phyloP scores from a whole-genome alignment of 129 eudicot genomes.

The Apium graveolens region DNA sequence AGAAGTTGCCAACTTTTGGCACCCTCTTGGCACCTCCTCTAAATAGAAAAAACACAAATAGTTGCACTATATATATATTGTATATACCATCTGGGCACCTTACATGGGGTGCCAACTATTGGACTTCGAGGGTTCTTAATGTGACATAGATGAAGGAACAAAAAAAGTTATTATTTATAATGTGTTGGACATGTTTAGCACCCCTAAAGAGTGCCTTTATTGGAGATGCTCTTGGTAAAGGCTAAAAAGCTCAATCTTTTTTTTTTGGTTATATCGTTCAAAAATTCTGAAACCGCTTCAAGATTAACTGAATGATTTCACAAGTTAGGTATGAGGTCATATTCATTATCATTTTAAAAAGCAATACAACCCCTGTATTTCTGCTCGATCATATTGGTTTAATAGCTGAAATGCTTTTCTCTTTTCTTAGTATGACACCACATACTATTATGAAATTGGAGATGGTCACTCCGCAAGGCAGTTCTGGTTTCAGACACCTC shows the following conservation, averaged over 20 bases:
- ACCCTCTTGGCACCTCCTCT: too few species aligned
- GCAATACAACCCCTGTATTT: not conserved
- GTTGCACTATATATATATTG: too few species aligned
- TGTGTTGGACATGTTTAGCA: too few species aligned
- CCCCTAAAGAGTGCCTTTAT: too few species aligned
- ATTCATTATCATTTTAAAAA: not conserved
- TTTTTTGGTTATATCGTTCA: not conserved
- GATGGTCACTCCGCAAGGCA: conserved; percentile 59
- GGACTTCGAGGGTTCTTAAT: too few species aligned
- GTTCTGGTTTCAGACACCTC: conserved; percentile 93
- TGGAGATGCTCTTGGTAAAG: too few species aligned
- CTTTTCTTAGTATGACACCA: conserved; percentile 55
- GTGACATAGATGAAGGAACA: too few species aligned
- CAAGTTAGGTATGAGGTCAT: not conserved
- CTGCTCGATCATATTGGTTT: not conserved
- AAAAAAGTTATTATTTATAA: too few species aligned
- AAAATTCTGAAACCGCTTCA: not conserved
- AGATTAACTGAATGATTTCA: not conserved
- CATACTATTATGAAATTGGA: conserved; percentile 82
- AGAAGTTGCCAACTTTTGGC: too few species aligned
- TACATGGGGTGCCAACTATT: too few species aligned
- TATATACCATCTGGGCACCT: too few species aligned
- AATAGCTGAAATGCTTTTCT: conserved; percentile 2
- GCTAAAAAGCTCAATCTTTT: not conserved
- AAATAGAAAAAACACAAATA: too few species aligned